Evolutionary conservation across 768 basidiomycete genomes (phyloP).

Genomic region (Xanthoconium purpureum): DNA sequence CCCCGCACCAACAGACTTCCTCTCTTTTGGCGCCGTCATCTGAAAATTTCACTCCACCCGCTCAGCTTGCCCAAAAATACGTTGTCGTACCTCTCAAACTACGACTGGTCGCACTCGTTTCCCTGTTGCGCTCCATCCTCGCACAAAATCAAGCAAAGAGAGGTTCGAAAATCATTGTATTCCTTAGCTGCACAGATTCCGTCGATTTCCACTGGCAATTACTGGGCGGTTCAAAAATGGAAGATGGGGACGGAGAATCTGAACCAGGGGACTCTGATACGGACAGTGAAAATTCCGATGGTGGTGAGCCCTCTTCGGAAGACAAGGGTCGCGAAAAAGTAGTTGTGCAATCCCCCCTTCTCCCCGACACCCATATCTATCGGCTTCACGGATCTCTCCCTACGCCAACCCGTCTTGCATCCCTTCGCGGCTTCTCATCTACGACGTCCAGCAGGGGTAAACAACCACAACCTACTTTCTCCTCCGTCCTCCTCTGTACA

Average conservation of each 20-base stretch:
- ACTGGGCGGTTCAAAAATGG: slow-evolving; percentile 72
- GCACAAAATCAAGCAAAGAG: slow-evolving; percentile 51
- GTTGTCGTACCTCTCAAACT: slow-evolving; percentile 88
- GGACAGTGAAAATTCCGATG: slow-evolving; percentile 26
- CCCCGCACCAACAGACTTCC: slow-evolving; percentile 12
- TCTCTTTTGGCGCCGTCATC: slow-evolving; percentile 21
- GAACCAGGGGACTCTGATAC: slow-evolving; percentile 24
- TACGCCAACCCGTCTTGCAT: slow-evolving; percentile 71
- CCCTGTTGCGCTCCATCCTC: slow-evolving; percentile 79
- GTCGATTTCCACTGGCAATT: slow-evolving; percentile 96
- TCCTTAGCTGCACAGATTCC: slow-evolving; percentile 95
- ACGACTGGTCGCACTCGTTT: slow-evolving; percentile 86
- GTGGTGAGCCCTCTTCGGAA: slow-evolving; percentile 23
- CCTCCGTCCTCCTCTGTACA: slow-evolving; percentile 87
- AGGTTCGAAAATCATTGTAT: slow-evolving; percentile 83
- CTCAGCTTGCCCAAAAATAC: slow-evolving; percentile 90
- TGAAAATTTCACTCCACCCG: slow-evolving; percentile 86
- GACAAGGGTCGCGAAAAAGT: slow-evolving; percentile 36
- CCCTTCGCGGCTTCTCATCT: slow-evolving; percentile 78
- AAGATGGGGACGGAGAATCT: slow-evolving; percentile 29
- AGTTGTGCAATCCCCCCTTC: slow-evolving; percentile 63
- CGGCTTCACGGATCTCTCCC: slow-evolving; percentile 93
- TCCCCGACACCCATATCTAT: slow-evolving; percentile 80
- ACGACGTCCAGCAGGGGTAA: slow-evolving; percentile 31
- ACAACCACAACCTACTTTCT: slow-evolving; percentile 30